Percentiles rank a stretch among this genome's conserved stretches.
Evolutionary conservation across 2,329 filamentous ascomycete genomes (phyloP).

Genomic region (Coniochaeta pulveracea): DNA sequence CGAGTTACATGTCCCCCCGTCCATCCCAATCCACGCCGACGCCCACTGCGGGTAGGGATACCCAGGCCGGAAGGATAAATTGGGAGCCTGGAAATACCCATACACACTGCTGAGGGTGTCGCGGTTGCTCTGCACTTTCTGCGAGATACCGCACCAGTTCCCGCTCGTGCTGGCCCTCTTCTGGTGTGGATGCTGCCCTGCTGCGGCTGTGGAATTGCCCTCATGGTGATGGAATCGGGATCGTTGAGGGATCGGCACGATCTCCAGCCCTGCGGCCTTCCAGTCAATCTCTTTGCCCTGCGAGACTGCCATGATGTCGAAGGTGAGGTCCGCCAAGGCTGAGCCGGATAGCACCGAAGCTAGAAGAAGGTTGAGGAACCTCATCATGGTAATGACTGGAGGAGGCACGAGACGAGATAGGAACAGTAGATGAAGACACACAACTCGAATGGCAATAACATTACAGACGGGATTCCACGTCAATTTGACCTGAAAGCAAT

Average conservation of each 20-base stretch:
- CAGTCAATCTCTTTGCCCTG: conserved; percentile 8
- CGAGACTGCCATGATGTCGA: conserved; percentile 9
- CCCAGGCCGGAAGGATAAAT: conserved; percentile 11
- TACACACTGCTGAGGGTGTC: conserved; percentile 12
- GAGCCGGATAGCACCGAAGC: conserved; percentile 5
- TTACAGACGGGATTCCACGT: background rate
- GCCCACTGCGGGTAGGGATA: conserved; percentile 13
- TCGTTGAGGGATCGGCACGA: conserved; percentile 9
- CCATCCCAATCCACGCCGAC: conserved; percentile 19
- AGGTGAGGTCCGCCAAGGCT: conserved; percentile 10
- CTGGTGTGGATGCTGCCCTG: background rate
- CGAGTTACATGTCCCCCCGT: conserved; percentile 16
- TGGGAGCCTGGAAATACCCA: conserved; percentile 16
- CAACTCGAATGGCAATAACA: conserved; percentile 2
- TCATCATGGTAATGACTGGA: conserved; percentile 1
- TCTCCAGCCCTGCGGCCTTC: conserved; percentile 7
- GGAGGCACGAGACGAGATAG: too few relatives aligned
- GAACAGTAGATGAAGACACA: conserved; percentile 4
- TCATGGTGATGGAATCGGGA: conserved; percentile 4
- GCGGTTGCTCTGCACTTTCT: conserved; percentile 8
- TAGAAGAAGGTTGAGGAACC: background rate
- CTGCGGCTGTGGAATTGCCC: background rate
- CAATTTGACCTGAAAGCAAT: background rate
- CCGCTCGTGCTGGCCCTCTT: conserved; percentile 12
- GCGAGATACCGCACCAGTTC: conserved; percentile 17